Evolutionary conservation across 1,284 basidiomycete species (phyloP), one percentile per base, ranked within the genome.

Genomic region (Sanghuangporus weigelae): DNA sequence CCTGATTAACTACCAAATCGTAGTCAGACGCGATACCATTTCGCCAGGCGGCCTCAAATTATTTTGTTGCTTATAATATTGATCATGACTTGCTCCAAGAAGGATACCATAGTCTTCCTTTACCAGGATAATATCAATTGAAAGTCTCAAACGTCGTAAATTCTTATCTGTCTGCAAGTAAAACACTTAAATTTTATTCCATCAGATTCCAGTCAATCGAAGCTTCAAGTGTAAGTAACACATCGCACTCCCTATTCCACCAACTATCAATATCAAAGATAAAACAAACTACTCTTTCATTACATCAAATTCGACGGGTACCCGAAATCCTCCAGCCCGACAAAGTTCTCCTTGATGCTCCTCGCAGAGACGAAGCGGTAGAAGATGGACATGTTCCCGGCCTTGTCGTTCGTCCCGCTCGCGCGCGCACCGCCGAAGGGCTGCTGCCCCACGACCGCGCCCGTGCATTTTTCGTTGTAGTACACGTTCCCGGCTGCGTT

Each of bases 361-460:
- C 96, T 84, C 55, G 92, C 88, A 62, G 90, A 93, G 62, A 95
- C 84, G 76, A 96, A 96, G 64, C 94, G 81, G 76, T 91, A 94
- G 79, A 93, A 96, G 73, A 98, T 92, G 70, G 83, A 86, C 69
- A 95, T 89, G 68, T 91, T 94, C 14, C 96, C 96, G 0, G 95
- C 93, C 81, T 98, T 99, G 78, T 99, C 97, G 80, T 98, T 98
- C 67, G 97, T 99, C 36, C 97, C 96, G 70, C 91, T 94, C 23
- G 85, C 93, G 54, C 96, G 86, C 6, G 88, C 93, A 63, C 96
- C 97, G 62, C 96, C 96, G 74, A 99, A 99, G 6, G 96, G 95
- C 77, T 99, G 96, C 75, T 98, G 95, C 6, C 93, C 94, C 35
- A 97, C 93, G 55, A 94, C 92, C 31, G 96, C 96, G 64, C 96